phyloP scores from a whole-genome alignment of 108 stramenopile genomes.

The Pseudonitzschia multistriata region DNA sequence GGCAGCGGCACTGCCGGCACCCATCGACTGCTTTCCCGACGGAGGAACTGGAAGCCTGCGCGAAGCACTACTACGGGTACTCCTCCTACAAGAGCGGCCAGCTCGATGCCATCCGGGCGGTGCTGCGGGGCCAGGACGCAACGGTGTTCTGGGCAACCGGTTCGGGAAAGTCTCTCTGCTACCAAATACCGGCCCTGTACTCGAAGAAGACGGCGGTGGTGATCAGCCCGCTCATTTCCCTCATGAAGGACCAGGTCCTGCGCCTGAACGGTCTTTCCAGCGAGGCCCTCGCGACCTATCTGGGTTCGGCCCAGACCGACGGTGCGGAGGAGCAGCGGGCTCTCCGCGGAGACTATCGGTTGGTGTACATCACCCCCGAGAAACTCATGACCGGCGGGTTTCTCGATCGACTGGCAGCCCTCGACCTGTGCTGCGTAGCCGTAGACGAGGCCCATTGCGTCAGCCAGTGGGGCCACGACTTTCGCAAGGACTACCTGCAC shows the following conservation, averaged over 20 bases:
- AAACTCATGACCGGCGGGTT: conserved; percentile 53
- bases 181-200: conserved; percentile 87
- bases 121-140: conserved; percentile 48
- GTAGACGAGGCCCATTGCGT: conserved; percentile 96
- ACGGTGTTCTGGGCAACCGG: conserved; percentile 95
- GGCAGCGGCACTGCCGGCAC: not conserved
- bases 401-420: conserved; percentile 45
- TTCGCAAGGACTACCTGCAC: conserved; percentile 80
- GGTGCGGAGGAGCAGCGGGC: conserved; percentile 45
- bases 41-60: conserved; percentile 23
- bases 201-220: conserved; percentile 51
- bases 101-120: conserved; percentile 29
- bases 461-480: conserved; percentile 94
- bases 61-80: conserved; percentile 43
- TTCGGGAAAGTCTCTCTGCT: conserved; percentile 85
- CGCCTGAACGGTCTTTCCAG: conserved; percentile 59
- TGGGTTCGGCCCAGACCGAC: conserved; percentile 68
- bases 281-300: conserved; percentile 51
- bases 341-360: conserved; percentile 52
- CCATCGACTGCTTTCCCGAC: not conserved
- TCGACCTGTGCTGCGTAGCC: conserved; percentile 70
- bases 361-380: conserved; percentile 95
- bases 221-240: conserved; percentile 70
- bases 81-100: conserved; percentile 43
- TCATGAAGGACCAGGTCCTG: conserved; percentile 93